phyloP scores from a whole-genome alignment of 148 eudicot species.

The Rhododendron mucronatum region DNA sequence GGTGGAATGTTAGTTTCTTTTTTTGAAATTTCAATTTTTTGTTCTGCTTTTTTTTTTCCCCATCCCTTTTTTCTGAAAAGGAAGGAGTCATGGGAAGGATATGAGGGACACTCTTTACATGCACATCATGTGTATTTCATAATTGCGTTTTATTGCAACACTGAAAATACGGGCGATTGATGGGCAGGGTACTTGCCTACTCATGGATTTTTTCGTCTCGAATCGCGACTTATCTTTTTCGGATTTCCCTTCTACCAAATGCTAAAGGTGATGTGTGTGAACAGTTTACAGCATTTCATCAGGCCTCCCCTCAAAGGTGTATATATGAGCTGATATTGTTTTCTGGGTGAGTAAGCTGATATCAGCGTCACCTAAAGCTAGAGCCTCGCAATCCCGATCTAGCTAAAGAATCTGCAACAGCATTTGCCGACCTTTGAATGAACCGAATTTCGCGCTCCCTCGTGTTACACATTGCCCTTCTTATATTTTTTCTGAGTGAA shows the following conservation, averaged over 20 bases:
- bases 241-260: background rate
- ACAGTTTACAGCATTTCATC: background rate
- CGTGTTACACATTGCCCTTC: too few relatives aligned
- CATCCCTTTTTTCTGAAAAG: background rate
- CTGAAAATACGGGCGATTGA: constrained; percentile 5
- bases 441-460: too few relatives aligned
- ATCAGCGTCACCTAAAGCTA: background rate
- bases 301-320: background rate
- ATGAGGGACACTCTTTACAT: constrained; percentile 49
- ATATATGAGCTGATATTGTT: background rate
- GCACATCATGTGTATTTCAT: constrained; percentile 17
- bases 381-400: too few relatives aligned
- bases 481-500: background rate
- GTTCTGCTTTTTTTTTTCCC: background rate
- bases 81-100: constrained; percentile 10
- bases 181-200: background rate
- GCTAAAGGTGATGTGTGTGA: background rate
- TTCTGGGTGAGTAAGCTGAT: background rate
- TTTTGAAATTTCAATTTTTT: background rate
- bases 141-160: background rate
- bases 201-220: background rate
- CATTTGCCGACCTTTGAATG: too few relatives aligned
- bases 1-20: background rate
- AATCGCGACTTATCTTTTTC: background rate
- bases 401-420: too few relatives aligned